Base-by-base conservation (phyloP, 2,329 filamentous ascomycete species). In the Zelopaecilomyces penicillatus region DNA sequence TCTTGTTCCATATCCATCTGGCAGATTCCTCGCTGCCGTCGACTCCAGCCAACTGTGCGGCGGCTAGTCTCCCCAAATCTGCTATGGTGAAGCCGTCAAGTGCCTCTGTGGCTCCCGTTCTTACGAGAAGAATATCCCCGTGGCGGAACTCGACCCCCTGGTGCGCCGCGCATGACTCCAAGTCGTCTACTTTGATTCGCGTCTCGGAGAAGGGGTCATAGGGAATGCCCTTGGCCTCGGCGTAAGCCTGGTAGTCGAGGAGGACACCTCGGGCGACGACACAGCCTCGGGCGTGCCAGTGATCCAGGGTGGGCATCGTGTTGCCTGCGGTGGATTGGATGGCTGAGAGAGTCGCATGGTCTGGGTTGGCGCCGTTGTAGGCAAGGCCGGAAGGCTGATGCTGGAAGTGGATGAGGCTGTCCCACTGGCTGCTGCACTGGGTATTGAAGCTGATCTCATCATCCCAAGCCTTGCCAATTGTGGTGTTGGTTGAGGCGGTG, bases 1-100 rank as follows among this genome's bases (percentile, higher is more conserved):
- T 80, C 51, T 73, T 76, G 55, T 87, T 80, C 66, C 85, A 83
- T 47, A 87, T 50, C 82, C 82, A 87, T 43, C 76, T 73, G 6
- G 78, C 65, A 4, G 81, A 72, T 37, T 73, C 72, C 39, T 76
- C 63, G 3, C 55, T 56, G 0, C 70, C 73, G 34, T 78, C 65
- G 37, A 73, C 54, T 6, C 74, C 62, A 27, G 65, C 54, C 4
- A 42, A 69, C 52, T 19, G 19, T 19, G 19, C 19, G 19, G 19
- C 19, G 19, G 19, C 19, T 19, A 19, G 19, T 46, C 65, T 66
- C 5, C 50, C 56, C 7, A 67, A 54, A 7, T 64, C 61, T 2
- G 62, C 60, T 0, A 57, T 55, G 1, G 57, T 63, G 6, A 70
- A 73, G 4, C 61, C 60, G 52, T 79, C 66, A 46, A 84, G 75